Evolutionary conservation across 108 stramenopile genomes (phyloP).

Genomic region (Discostella pseudostelligera): DNA sequence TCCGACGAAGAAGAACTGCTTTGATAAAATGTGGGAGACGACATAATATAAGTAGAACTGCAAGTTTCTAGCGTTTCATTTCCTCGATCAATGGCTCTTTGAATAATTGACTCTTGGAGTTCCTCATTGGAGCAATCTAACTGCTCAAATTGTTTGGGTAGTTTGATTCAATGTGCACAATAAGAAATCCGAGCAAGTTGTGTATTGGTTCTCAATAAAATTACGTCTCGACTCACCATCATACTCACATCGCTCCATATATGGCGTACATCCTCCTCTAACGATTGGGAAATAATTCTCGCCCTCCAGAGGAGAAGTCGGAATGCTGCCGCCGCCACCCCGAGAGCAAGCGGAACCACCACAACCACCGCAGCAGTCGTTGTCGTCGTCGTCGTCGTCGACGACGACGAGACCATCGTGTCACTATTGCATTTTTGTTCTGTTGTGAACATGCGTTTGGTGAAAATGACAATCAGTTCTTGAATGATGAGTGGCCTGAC

Average conservation of each 20-base stretch:
- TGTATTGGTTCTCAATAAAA: neutral
- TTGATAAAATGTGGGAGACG: conserved; percentile 1
- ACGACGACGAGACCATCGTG: no score
- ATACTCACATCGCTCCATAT: conserved; percentile 15
- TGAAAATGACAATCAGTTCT: no score
- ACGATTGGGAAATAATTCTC: neutral
- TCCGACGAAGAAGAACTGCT: neutral
- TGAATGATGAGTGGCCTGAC: no score
- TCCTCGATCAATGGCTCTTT: conserved; percentile 27
- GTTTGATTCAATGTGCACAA: no score
- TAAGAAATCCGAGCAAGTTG: neutral
- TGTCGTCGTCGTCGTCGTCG: no score
- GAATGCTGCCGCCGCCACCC: conserved; percentile 6
- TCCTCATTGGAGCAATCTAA: conserved; percentile 24
- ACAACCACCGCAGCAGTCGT: neutral
- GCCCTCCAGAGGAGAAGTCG: conserved; percentile 16
- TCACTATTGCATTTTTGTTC: neutral
- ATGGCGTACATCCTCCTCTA: conserved; percentile 11
- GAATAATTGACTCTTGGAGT: conserved; percentile 14
- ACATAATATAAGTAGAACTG: neutral
- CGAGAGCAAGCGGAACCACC: neutral
- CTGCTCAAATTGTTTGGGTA: neutral
- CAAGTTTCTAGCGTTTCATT: neutral
- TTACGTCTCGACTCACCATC: no score
- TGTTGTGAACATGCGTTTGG: neutral